Evolutionary conservation across 371 early-diverging fungal genomes (phyloP), one percentile per base, ranked within the genome.

Genomic region (Capillidium heterosporum): DNA sequence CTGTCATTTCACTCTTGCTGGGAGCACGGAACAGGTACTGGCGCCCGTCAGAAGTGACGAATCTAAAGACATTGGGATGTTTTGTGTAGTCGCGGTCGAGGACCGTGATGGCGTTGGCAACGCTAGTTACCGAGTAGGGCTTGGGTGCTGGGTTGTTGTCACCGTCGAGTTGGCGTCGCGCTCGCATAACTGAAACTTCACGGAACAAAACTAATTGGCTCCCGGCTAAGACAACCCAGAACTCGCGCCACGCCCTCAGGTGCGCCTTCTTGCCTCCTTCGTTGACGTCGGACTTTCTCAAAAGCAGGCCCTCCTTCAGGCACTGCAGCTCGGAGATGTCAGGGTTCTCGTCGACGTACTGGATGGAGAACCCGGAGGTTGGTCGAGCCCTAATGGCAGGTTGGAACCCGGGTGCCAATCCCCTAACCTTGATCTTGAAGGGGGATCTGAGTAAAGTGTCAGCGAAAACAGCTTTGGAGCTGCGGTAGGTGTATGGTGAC

Each of bases 151-250:
- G 51, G 19, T 60, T 60, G 5, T 47, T 55, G 5, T 50, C 50
- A 21, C 59, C 43, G 5, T 63, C 60, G 11, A 59, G 29, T 17
- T 21, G 35, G 21, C 35, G 24, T 17, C 49, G 24, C 2, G 35
- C 23, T 17, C 31, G 61, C 60, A 60, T 75, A 65, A 76, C 75
- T 57, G 67, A 52, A 5, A 72, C 49, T 44, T 80, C 80, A 1
- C 72, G 69, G 63, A 87, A 85, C 47, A 87, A 76, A 47, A 85
- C 73, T 54, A 87, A 68, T 53, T 85, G 84, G 41, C 80, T 82
- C 26, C 87, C 86, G 60, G 81, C 80, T 40, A 87, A 62, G 15
- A 85, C 79, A 43, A 84, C 73, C 54, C 85, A 83, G 47, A 81
- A 73, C 3, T 79, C 74, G 65, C 81, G 71, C 87, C 87, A 87